Conservation (phyloP, 495 filamentous ascomycete species). For the Trichodelitschia bisporula region DNA sequence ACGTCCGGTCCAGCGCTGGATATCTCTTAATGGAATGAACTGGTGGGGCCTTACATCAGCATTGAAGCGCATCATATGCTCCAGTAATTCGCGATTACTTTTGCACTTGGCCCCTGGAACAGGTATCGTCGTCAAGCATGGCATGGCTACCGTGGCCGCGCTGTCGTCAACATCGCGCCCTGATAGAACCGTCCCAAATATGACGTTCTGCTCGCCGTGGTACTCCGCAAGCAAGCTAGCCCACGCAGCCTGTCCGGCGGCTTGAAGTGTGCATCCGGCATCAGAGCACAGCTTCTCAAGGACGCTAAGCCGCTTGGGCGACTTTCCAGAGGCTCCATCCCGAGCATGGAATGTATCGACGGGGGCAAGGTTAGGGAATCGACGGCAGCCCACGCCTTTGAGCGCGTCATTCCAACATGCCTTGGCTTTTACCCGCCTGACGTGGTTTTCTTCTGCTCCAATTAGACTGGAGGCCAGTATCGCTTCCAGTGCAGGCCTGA, state of each 20-base stretch:
- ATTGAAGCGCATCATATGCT: slow-evolving; percentile 34
- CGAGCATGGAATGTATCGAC: slow-evolving; percentile 1
- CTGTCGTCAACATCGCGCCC: slow-evolving; percentile 29
- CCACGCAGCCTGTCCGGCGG: slow-evolving; percentile 52
- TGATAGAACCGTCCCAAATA: slow-evolving; percentile 48
- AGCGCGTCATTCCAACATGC: slow-evolving; percentile 36
- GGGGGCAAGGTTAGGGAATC: slow-evolving; percentile 47
- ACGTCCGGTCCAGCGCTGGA: slow-evolving; percentile 39
- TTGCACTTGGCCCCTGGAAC: slow-evolving; percentile 24
- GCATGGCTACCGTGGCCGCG: slow-evolving; percentile 32
- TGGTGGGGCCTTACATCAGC: slow-evolving; percentile 36
- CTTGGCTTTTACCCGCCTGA: background rate
- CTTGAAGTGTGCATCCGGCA: slow-evolving; percentile 40
- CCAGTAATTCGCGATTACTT: slow-evolving; percentile 28
- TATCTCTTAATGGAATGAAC: slow-evolving; percentile 36
- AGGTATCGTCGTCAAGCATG: slow-evolving; percentile 51
- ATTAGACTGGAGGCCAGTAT: slow-evolving; percentile 23
- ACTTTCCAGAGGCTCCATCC: too few relatives aligned
- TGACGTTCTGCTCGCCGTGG: slow-evolving; percentile 38
- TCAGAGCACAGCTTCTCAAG: slow-evolving; percentile 28
- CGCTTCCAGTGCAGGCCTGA: slow-evolving; percentile 13
- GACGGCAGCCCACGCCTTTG: slow-evolving; percentile 26
- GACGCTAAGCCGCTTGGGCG: slow-evolving; percentile 10
- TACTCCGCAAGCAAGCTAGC: slow-evolving; percentile 42
- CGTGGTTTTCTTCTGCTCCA: slow-evolving; percentile 14